Conservation (phyloP, 1,284 basidiomycete species). For the Sutorius eximius region DNA sequence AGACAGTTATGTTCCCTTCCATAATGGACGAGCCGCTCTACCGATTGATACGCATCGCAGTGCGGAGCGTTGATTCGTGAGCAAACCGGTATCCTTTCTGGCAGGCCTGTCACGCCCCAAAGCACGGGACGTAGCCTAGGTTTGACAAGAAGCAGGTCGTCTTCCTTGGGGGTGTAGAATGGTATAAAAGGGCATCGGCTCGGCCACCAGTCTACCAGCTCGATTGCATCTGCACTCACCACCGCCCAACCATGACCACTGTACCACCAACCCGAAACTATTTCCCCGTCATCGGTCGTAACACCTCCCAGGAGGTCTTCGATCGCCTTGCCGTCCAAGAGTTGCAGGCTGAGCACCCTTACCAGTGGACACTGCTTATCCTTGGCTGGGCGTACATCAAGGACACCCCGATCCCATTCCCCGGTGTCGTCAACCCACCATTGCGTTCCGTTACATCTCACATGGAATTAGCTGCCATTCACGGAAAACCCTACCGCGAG, state of each 20-base stretch:
- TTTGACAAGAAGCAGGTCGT: neutral
- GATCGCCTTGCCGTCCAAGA: constrained; percentile 25
- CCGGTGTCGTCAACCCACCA: constrained; percentile 16
- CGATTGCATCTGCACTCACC: neutral
- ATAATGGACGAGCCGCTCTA: too few species aligned
- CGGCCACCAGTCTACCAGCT: constrained; percentile 3
- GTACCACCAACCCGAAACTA: constrained; percentile 23
- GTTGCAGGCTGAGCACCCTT: constrained; percentile 16
- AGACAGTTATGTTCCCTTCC: too few species aligned
- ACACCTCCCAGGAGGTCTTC: constrained; percentile 8
- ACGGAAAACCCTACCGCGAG: constrained; percentile 26
- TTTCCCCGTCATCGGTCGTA: constrained; percentile 21
- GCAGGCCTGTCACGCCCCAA: neutral
- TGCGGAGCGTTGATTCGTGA: too few species aligned
- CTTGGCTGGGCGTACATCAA: constrained; percentile 83
- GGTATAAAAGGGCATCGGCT: constrained; percentile 9
- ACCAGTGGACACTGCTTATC: constrained; percentile 74
- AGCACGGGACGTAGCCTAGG: too few species aligned
- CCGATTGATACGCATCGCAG: too few species aligned
- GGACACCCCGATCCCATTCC: constrained; percentile 40
- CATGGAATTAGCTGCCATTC: constrained; percentile 26
- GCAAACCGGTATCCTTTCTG: too few species aligned
- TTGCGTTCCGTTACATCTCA: constrained; percentile 5
- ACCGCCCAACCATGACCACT: constrained; percentile 42
- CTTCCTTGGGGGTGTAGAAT: neutral